phyloP scores from a whole-genome alignment of 139 green algal species.

The Pleodorina starrii region DNA sequence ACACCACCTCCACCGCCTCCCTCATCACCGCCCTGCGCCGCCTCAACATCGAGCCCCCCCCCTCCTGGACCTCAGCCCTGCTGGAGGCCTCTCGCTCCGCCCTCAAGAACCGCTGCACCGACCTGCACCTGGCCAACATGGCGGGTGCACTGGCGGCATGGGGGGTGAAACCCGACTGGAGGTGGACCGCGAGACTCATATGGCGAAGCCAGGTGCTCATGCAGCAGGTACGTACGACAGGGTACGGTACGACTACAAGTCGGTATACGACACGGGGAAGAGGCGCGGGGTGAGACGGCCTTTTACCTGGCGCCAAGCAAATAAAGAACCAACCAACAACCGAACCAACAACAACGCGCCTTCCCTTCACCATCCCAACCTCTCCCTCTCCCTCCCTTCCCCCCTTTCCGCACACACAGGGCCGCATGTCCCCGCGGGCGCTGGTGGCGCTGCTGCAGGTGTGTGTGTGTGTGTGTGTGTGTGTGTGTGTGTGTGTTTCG shows the following conservation, averaged over 20 bases:
- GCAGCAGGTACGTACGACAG: conserved; percentile 18
- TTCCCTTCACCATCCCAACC: too few relatives aligned
- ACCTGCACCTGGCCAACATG: conserved; percentile 49
- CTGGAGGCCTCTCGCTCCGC: conserved; percentile 25
- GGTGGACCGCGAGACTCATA: conserved; percentile 18
- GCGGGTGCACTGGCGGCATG: conserved; percentile 30
- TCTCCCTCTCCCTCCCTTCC: too few relatives aligned
- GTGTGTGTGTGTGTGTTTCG: too few relatives aligned
- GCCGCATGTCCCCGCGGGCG: conserved; percentile 27
- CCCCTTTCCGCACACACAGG: background rate
- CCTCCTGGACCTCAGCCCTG: conserved; percentile 12
- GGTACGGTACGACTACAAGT: background rate
- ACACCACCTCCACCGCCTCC: conserved; percentile 35
- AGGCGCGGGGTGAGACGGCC: too few relatives aligned
- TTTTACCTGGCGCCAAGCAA: too few relatives aligned
- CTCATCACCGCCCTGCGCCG: conserved; percentile 35
- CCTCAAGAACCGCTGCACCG: conserved; percentile 23
- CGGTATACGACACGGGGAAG: too few relatives aligned
- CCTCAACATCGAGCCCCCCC: conserved; percentile 36
- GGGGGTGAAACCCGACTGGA: conserved; percentile 23
- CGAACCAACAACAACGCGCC: too few relatives aligned
- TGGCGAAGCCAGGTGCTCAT: conserved; percentile 41
- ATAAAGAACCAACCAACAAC: too few relatives aligned
- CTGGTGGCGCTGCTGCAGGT: conserved; percentile 43
- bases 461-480: too few relatives aligned